Conservation (phyloP, 805 yeast species). For the Saccharomycopsis capsularis region DNA sequence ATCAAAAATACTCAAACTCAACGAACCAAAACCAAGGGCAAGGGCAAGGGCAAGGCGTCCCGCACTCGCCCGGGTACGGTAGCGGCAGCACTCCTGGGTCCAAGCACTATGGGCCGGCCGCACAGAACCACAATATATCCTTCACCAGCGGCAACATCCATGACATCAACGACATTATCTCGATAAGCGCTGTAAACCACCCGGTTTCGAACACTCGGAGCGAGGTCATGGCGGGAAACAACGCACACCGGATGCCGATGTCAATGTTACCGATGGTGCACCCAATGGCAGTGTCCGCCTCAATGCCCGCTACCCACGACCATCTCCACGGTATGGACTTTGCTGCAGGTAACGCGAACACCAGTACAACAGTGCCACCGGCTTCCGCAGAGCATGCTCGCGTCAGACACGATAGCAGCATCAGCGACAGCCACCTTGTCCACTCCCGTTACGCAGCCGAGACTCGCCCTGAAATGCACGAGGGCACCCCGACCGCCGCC, state of each 20-base stretch:
- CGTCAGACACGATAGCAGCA: not conserved
- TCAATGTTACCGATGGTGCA: not conserved
- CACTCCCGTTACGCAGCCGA: not conserved
- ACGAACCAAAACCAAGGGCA: not conserved
- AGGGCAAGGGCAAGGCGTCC: too few relatives aligned
- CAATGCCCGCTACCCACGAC: not conserved
- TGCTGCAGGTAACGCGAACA: not conserved
- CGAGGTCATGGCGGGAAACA: not conserved
- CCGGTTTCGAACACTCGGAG: conserved; percentile 11
- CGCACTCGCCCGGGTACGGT: not conserved
- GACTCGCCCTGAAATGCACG: not conserved
- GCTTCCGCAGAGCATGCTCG: not conserved
- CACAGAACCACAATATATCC: not conserved
- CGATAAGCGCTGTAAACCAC: conserved; percentile 3
- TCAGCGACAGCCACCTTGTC: not conserved
- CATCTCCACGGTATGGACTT: not conserved
- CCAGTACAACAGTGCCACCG: not conserved
- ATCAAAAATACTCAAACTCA: conserved; percentile 4
- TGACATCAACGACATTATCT: conserved; percentile 13
- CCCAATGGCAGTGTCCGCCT: not conserved
- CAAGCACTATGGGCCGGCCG: not conserved
- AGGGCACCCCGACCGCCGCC: not conserved
- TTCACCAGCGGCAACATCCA: conserved; percentile 10
- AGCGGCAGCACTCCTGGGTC: not conserved
- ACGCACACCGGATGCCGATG: not conserved